A percentile compares a stretch with the other conserved stretches of the same genome.
These are phyloP conservation scores for Oryza glaberrima DNA, from an alignment of 176 grass and related monocot genomes.

Conservation along the genomic window DNA sequence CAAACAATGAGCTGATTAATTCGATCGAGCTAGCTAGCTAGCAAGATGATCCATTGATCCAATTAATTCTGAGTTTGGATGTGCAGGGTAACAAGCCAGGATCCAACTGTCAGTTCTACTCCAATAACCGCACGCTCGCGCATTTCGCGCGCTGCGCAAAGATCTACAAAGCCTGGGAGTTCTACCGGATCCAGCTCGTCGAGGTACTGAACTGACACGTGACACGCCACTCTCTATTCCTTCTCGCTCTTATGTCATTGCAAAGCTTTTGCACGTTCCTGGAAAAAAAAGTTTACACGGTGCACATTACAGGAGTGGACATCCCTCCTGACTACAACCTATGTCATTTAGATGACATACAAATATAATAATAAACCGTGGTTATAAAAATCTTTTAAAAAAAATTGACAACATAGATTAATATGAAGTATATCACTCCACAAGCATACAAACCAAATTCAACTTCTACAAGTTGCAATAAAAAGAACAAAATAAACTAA, in stretches of 20 bases:
- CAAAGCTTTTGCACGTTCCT: too few relatives aligned
- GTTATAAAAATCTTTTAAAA: too few relatives aligned
- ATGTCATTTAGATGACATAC: too few relatives aligned
- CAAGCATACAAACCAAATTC: too few relatives aligned
- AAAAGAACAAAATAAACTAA: too few relatives aligned
- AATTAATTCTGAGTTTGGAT: neutral
- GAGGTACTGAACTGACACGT: conserved; percentile 25
- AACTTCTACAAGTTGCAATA: too few relatives aligned
- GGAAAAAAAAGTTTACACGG: too few relatives aligned
- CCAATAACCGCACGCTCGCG: conserved; percentile 53
- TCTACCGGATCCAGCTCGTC: conserved; percentile 76
- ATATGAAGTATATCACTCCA: too few relatives aligned
- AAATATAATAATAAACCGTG: too few relatives aligned
- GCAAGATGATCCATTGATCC: neutral
- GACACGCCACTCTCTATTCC: neutral
- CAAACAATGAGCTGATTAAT: conserved; percentile 17
- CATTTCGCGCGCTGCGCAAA: conserved; percentile 92
- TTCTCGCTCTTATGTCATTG: neutral
- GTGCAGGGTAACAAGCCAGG: conserved; percentile 73
- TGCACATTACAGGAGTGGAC: too few relatives aligned
- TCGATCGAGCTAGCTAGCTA: neutral
- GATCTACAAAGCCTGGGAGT: conserved; percentile 90
- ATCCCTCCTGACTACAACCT: too few relatives aligned
- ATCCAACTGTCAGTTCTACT: conserved; percentile 89
- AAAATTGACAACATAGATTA: too few relatives aligned